Evolutionary conservation across 2,329 filamentous ascomycete species (phyloP), one percentile per base, ranked within the genome.

Genomic region (Coniochaeta sp.): DNA sequence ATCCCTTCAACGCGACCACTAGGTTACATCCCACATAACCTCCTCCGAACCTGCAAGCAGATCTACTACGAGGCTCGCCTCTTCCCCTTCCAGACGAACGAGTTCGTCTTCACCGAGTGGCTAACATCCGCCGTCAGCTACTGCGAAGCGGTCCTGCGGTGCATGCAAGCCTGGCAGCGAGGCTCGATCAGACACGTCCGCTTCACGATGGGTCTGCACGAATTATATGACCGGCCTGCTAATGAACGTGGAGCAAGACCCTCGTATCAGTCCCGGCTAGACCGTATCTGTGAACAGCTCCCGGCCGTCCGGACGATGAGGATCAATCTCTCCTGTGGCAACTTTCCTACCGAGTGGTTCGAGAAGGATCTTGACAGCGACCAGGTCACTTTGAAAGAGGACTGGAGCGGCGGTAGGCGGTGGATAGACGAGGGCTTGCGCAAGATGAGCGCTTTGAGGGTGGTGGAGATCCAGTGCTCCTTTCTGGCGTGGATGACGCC

Each of bases 31-130:
- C 78, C 80, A 0, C 72, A 74, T 1, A 68, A 67, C 3, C 67
- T 81, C 6, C 73, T 81, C 2, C 62, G 60, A 6, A 63, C 71
- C 24, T 76, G 71, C 63, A 69, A 68, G 28, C 75, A 78, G 59
- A 64, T 81, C 22, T 80, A 80, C 67, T 34, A 65, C 58, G 79
- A 82, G 63, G 69, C 72, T 3, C 72, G 76, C 3, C 19, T 60
- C 0, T 28, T 80, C 2, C 76, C 79, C 2, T 79, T 79, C 63
- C 63, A 66, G 8, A 61, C 66, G 24, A 79, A 78, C 67, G 77
- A 80, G 58, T 81, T 81, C 61, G 72, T 73, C 26, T 81, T 80
- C 62, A 69, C 75, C 40, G 76, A 76, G 50, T 77, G 76, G 74
- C 79, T 79, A 67, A 71, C 74, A 14, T 77, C 76, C 16, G 79